phyloP scores from a whole-genome alignment of 805 yeast species.

The Lipomyces orientalis region DNA sequence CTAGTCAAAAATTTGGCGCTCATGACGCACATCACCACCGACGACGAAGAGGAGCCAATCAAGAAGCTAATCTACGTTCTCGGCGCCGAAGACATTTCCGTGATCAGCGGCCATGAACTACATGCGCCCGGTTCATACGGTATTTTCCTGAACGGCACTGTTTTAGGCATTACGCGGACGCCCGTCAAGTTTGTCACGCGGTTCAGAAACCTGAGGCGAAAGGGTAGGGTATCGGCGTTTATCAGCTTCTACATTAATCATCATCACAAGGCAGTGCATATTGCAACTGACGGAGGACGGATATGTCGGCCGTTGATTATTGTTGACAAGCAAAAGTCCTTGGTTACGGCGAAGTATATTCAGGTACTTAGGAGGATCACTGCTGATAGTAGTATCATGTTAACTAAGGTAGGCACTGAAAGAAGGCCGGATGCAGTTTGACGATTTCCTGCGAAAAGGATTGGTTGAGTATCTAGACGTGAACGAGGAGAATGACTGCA shows the following conservation, averaged over 20 bases:
- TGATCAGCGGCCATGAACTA: conserved; percentile 80
- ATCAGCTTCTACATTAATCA: conserved; percentile 87
- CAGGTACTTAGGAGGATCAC: conserved; percentile 30
- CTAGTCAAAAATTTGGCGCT: conserved; percentile 94
- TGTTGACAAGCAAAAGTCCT: conserved; percentile 72
- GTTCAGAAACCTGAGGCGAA: conserved; percentile 80
- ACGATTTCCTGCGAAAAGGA: conserved; percentile 84
- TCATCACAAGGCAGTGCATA: conserved; percentile 92
- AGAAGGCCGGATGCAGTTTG: conserved; percentile 80
- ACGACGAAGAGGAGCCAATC: conserved; percentile 93
- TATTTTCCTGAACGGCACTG: conserved; percentile 90
- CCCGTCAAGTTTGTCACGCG: conserved; percentile 80
- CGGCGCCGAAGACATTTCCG: conserved; percentile 87
- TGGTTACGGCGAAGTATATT: conserved; percentile 75
- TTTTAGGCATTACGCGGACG: conserved; percentile 85
- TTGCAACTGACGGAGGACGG: conserved; percentile 99
- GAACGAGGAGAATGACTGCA: conserved; percentile 94
- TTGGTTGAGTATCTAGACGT: conserved; percentile 95
- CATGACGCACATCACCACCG: conserved; percentile 99
- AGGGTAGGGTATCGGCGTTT: conserved; percentile 85
- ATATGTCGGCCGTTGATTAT: conserved; percentile 96
- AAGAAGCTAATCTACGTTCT: conserved; percentile 73
- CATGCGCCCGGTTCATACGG: conserved; percentile 82
- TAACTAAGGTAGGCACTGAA: conserved; percentile 51
- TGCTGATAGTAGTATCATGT: neutral